Evolutionary conservation across 345 rosid genomes (phyloP).

Genomic region (Firmiana major): DNA sequence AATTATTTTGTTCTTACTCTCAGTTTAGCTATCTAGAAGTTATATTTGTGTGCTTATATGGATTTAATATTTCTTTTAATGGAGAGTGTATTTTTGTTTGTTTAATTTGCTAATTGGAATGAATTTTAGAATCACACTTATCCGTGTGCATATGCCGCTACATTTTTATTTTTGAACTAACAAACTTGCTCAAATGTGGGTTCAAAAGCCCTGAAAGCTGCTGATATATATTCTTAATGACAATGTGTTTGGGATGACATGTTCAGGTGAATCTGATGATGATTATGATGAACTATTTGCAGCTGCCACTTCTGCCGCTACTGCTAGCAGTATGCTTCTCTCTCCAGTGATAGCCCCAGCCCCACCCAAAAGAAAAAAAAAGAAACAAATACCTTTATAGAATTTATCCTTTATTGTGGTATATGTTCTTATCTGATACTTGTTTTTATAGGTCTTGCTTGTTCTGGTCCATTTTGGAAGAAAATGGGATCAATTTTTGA

Average conservation of each 20-base stretch:
- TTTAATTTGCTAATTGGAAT: neutral
- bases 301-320: conserved; percentile 78
- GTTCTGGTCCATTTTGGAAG: conserved; percentile 80
- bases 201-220: neutral
- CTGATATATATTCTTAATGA: neutral
- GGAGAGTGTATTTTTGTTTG: neutral
- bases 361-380: neutral
- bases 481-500: conserved; percentile 73
- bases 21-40: neutral
- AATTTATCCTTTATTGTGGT: neutral
- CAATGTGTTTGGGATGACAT: conserved; percentile 9
- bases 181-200: neutral
- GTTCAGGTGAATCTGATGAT: conserved; percentile 84
- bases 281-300: conserved; percentile 79
- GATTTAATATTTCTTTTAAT: neutral
- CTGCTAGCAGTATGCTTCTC: conserved; percentile 54
- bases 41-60: neutral
- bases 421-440: conserved; percentile 2
- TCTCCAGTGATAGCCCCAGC: neutral
- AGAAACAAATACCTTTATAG: neutral
- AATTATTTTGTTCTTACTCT: neutral
- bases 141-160: neutral
- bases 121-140: neutral
- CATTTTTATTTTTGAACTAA: neutral
- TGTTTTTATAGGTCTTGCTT: conserved; percentile 56